Base-by-base conservation (phyloP, 139 green algal genomes). In the Micromonas pusilla region DNA sequence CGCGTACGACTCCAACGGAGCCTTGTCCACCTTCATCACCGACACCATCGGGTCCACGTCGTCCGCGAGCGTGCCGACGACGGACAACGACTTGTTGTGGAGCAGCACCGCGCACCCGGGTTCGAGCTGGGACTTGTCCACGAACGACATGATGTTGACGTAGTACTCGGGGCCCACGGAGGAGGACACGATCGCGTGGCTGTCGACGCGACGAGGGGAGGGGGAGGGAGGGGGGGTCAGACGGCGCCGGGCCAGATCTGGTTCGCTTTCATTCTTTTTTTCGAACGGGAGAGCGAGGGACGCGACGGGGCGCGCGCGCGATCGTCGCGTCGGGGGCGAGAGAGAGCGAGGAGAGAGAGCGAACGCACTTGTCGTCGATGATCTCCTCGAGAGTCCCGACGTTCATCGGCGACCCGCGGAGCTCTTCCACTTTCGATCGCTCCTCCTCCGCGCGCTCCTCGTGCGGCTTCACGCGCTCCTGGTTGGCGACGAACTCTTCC, bases 1-100 rank as follows among this genome's bases (percentile, higher is more conserved):
- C 5, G 94, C 94, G 82, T 99, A 99, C 0, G 84, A 91, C 86
- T 99, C 96, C 39, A 93, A 85, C 0, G 96, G 96, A 9, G 95
- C 94, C 81, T 99, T 97, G 76, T 99, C 96, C 20, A 97, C 91
- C 88, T 98, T 99, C 96, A 99, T 99, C 33, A 99, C 96, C 26
- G 86, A 95, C 34, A 99, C 95, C 88, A 97, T 97, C 36, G 96
- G 94, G 85, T 99, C 96, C n/a, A 94, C 89, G 79, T 99, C 96
- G 80, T 99, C 96, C 23, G 86, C 82, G 57, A 99, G 83, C 25
- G 97, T 92, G 65, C 96, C 96, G 34, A 99, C 96, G 37, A 99
- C 92, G 21, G 96, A 93, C 76, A 96, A 89, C 65, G 90, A 89
- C 90, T 97, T 98, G 83, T 98, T 97, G 89, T 99, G 94, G 79